Base-by-base conservation (phyloP, 2,329 filamentous ascomycete species). In the Alternaria panax region DNA sequence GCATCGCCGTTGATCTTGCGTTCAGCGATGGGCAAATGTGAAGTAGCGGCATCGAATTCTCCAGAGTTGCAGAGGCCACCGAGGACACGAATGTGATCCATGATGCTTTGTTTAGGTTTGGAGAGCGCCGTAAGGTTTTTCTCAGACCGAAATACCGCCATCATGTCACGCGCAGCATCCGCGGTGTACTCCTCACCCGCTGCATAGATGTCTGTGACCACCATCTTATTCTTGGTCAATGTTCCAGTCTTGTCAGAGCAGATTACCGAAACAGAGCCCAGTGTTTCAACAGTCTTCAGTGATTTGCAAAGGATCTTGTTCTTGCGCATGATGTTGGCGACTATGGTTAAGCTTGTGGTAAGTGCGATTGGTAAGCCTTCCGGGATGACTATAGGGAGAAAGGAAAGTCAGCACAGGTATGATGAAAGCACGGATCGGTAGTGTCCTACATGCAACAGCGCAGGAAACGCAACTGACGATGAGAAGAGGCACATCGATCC, bases 251-350 rank as follows among this genome's bases (percentile, higher is more conserved):
- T 92, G 74, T 92, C 90, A 0, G 89, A 91, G 73, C 90, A 92
- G 40, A 93, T 88, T 7, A 91, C 86, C 0, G 88, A 90, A 1
- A 92, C 90, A 0, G 88, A 84, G 0, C 90, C 90, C 0, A 92
- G 83, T 0, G 90, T 92, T 77, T 92, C 90, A 0, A 92, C 90
- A 0, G 90, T 92, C 78, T 91, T 91, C 46, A 93, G 82, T 0
- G 88, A 91, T 78, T 93, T 93, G 86, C 90, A 92, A 8, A 93
- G 83, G 42, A 93, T 88, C 71, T 90, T 90, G 75, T 92, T 89
- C 78, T 89, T 88, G 63, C 84, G 84, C 91, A 93, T 92, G 67
- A 91, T 84, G 64, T 90, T 91, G 20, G 91, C 90, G 1, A 87
- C 89, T 59, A 93, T 93, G 0, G 90, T 92, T 64, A 93, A 81